Evolutionary conservation across 805 yeast species (phyloP).

Genomic region (Maudiozyma bulderi): DNA sequence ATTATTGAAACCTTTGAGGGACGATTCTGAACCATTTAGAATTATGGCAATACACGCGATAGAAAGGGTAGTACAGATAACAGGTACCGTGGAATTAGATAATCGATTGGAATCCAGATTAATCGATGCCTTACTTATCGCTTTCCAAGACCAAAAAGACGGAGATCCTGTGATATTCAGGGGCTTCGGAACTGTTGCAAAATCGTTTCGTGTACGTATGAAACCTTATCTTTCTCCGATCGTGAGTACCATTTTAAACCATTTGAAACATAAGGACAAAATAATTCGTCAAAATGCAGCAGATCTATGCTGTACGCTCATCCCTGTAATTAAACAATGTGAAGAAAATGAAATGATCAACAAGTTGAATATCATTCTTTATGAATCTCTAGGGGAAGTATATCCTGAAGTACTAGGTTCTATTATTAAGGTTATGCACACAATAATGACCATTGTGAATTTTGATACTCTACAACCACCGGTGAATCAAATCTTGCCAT

Average conservation of each 20-base stretch:
- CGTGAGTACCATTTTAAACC: constrained; percentile 59
- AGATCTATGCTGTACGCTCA: constrained; percentile 56
- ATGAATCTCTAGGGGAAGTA: constrained; percentile 89
- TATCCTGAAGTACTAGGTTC: constrained; percentile 92
- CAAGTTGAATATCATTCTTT: constrained; percentile 65
- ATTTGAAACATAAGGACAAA: constrained; percentile 61
- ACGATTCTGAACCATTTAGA: constrained; percentile 73
- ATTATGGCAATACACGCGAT: constrained; percentile 69
- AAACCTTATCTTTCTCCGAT: constrained; percentile 67
- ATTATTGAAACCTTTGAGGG: constrained; percentile 54
- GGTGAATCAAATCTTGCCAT: constrained; percentile 69
- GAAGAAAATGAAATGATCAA: constrained; percentile 52
- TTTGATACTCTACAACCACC: constrained; percentile 66
- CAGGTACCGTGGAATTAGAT: constrained; percentile 49
- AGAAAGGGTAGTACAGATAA: constrained; percentile 39
- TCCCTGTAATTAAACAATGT: constrained; percentile 58
- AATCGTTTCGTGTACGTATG: constrained; percentile 51
- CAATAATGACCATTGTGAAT: constrained; percentile 53
- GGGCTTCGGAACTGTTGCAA: constrained; percentile 56
- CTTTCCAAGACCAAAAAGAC: constrained; percentile 68
- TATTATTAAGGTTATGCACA: constrained; percentile 57
- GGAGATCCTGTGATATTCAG: constrained; percentile 47
- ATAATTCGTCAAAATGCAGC: constrained; percentile 78
- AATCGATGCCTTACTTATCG: constrained; percentile 70
- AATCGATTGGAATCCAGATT: constrained; percentile 54